A percentile compares a stretch with the other conserved stretches of the same genome.
Conservation (phyloP, 768 basidiomycete species). For the Boletus eberwhitei region DNA sequence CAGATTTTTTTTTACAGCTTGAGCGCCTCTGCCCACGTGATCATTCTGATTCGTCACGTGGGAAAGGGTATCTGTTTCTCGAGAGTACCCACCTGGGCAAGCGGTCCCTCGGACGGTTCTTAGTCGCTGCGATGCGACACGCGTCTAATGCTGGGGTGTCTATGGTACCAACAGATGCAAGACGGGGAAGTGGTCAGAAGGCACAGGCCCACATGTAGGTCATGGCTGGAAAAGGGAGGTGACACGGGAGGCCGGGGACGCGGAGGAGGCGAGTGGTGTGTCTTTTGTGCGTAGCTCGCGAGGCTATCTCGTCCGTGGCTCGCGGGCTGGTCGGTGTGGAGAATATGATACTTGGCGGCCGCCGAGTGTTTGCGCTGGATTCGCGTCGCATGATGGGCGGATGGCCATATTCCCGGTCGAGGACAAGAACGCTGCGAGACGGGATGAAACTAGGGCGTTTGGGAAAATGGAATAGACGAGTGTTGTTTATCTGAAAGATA, state of each 20-base stretch:
- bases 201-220: background rate
- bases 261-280: background rate
- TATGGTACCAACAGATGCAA: background rate
- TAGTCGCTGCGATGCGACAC: background rate
- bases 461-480: slow-evolving; percentile 3
- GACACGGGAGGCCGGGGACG: slow-evolving; percentile 5
- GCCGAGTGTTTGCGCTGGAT: background rate
- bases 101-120: slow-evolving; percentile 3
- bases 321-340: slow-evolving; percentile 1
- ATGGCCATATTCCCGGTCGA: background rate
- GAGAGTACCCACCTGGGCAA: slow-evolving; percentile 1
- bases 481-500: background rate
- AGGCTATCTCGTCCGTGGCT: background rate
- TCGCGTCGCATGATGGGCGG: slow-evolving; percentile 12
- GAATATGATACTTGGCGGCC: background rate
- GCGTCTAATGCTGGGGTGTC: background rate
- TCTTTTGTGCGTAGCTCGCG: background rate
- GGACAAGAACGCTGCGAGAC: background rate
- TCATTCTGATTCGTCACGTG: slow-evolving; percentile 22
- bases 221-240: background rate
- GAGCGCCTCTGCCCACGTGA: slow-evolving; percentile 18
- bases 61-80: slow-evolving; percentile 3
- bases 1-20: background rate
- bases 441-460: background rate
- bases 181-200: background rate